Evolutionary conservation across 805 yeast genomes (phyloP), one percentile per base, ranked within the genome.

Genomic region (Saccharomyces kudriavzevii): DNA sequence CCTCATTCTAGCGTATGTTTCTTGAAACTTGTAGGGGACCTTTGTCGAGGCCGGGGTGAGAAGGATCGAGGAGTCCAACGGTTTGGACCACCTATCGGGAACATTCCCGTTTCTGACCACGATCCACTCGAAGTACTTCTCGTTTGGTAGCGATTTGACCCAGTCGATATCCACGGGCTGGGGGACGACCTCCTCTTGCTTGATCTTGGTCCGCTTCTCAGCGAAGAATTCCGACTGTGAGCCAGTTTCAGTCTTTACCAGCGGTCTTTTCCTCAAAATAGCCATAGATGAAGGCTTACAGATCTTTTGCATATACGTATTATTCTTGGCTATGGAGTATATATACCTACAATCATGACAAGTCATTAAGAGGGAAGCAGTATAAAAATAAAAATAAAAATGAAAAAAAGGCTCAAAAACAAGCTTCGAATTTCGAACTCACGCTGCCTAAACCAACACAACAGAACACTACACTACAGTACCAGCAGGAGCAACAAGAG

Each of bases 1-100:
- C 51, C 83, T 82, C 31, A 90, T 74, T 55, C 75, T 79, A 50
- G 81, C 72, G 61, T 85, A 86, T 47, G 84, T 78, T 1, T 75
- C 72, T 54, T 71, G 68, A 73, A 86, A 87, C 58, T 79, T 76
- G 49, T 64, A 62, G 0, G 86, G 81, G 5, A 63, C 14, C 31
- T 45, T 25, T 20, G 14, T n/a, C 22, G 20, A 27, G 14, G 28
- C 11, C 2, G 58, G 56, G 11, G 57, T 35, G 43, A n/a, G 4
- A 10, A 35, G 4, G 43, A 35, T 35, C 13, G 43, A 35, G 24
- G 43, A 5, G 24, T 56, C 52, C 26, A 63, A 27, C 22, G 64
- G 64, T 8, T 47, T 46, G 22, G 48, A 52, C 66, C 65, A 62
- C 22, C 64, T 52, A 47, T 58, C 55, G 24, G 61, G 61, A 1